A percentile compares a stretch with the other conserved stretches of the same genome.
These are phyloP conservation scores for Wickerhamomyces alni DNA, from an alignment of 805 yeast genomes.

Conservation along the genomic window DNA sequence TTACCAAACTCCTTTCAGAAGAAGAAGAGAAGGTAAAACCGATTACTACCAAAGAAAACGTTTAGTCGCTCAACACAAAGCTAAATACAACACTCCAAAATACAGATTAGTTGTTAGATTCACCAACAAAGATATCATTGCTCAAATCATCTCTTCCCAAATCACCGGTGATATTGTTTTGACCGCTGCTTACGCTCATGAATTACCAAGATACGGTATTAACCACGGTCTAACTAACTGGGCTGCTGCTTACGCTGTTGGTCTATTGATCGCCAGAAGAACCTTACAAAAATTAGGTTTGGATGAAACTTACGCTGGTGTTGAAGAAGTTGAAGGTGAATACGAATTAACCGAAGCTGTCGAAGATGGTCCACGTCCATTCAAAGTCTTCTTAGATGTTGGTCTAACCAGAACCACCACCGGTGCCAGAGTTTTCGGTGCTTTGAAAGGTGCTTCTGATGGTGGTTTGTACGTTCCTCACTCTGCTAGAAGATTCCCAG, in stretches of 20 bases:
- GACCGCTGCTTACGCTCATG: conserved; percentile 98
- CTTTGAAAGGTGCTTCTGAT: conserved; percentile 99
- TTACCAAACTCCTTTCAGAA: conserved; percentile 99
- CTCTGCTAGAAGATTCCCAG: conserved; percentile 99
- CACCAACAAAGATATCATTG: conserved; percentile 99
- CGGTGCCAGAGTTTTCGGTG: conserved; percentile 99
- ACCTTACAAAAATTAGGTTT: conserved; percentile 95
- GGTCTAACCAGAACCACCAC: conserved; percentile 99
- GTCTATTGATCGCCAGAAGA: conserved; percentile 98
- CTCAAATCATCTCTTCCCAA: conserved; percentile 95
- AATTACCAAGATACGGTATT: conserved; percentile 96
- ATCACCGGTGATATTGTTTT: conserved; percentile 95
- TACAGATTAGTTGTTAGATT: conserved; percentile 99
- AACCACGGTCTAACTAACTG: conserved; percentile 99
- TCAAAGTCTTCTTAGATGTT: conserved; percentile 98
- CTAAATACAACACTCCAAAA: conserved; percentile 98
- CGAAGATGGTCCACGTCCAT: conserved; percentile 99
- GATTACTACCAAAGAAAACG: conserved; percentile 99
- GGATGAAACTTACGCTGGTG: conserved; percentile 98
- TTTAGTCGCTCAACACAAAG: conserved; percentile 99
- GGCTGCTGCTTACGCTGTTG: conserved; percentile 99
- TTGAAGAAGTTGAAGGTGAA: conserved; percentile 99
- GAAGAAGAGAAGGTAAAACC: conserved; percentile 99
- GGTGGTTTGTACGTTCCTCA: conserved; percentile 99
- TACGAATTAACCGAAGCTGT: conserved; percentile 97